Conservation (phyloP, 495 filamentous ascomycete genomes). For the Penicillium canariense region DNA sequence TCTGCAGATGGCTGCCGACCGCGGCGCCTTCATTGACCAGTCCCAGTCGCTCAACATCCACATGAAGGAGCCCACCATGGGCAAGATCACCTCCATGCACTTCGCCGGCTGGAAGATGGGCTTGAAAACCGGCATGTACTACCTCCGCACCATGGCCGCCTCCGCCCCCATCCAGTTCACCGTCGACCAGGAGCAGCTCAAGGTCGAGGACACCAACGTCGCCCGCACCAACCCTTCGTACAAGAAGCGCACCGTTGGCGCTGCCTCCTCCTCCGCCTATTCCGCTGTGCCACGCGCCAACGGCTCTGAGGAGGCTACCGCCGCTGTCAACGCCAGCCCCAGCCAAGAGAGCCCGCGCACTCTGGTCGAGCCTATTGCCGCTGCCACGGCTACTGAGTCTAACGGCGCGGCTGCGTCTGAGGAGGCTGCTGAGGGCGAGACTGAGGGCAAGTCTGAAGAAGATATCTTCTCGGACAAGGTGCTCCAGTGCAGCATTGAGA, state of each 20-base stretch:
- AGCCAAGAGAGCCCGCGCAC: constrained; percentile 66
- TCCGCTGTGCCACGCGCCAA: constrained; percentile 61
- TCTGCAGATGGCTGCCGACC: constrained; percentile 96
- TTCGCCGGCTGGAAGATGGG: constrained; percentile 99
- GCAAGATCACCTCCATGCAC: constrained; percentile 99
- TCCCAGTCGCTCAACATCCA: constrained; percentile 99
- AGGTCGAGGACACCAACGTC: constrained; percentile 81
- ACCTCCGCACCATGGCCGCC: constrained; percentile 95
- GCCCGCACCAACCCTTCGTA: constrained; percentile 54
- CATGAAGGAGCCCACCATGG: constrained; percentile 98
- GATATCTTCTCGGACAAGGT: constrained; percentile 95
- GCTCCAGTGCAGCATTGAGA: constrained; percentile 90
- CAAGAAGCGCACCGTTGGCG: constrained; percentile 65
- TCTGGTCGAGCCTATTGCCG: constrained; percentile 62
- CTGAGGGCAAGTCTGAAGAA: constrained; percentile 48
- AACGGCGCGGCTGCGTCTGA: constrained; percentile 19
- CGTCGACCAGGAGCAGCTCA: constrained; percentile 93
- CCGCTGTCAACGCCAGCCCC: constrained; percentile 16
- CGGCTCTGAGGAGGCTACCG: constrained; percentile 7
- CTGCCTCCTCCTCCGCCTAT: constrained; percentile 46
- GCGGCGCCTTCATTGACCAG: constrained; percentile 97
- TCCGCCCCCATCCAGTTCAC: constrained; percentile 98
- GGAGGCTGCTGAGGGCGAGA: constrained; percentile 63
- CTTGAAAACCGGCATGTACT: constrained; percentile 99
- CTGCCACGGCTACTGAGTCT: constrained; percentile 26